Evolutionary conservation across 139 green algal genomes (phyloP).

Genomic region (Chlorella sp.): DNA sequence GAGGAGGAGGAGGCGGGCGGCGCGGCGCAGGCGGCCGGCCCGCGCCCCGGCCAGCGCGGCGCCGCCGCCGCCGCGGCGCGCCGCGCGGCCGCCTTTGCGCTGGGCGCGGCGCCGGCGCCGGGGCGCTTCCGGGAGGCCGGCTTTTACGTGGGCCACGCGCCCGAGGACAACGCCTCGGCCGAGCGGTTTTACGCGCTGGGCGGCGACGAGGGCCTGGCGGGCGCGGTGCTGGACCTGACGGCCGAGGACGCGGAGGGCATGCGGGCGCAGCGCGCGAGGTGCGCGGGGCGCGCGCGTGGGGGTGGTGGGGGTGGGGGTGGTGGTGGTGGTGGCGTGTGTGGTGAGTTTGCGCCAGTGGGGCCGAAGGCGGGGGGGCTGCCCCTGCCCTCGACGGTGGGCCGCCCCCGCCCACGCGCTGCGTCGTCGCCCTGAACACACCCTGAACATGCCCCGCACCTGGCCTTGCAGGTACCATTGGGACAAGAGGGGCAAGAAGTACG

Average conservation of each 20-base stretch:
- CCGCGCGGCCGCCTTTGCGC: no score
- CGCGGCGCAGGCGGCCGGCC: neutral
- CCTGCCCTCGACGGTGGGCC: no score
- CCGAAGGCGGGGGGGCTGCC: no score
- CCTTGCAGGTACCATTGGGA: slow-evolving; percentile 88
- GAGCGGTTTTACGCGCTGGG: slow-evolving; percentile 29
- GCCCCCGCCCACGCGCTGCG: no score
- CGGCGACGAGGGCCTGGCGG: slow-evolving; percentile 13
- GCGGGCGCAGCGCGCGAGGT: slow-evolving; percentile 35
- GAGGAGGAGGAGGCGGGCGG: slow-evolving; percentile 8
- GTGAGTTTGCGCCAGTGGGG: no score
- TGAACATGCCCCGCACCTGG: no score
- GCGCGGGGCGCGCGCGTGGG: no score
- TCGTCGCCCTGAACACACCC: no score
- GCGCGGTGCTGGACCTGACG: slow-evolving; percentile 78
- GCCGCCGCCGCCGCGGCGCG: neutral
- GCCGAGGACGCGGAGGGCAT: slow-evolving; percentile 75
- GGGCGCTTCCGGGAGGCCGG: slow-evolving; percentile 58
- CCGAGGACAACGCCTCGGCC: neutral
- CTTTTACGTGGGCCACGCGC: slow-evolving; percentile 55
- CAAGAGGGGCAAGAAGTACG: slow-evolving; percentile 73
- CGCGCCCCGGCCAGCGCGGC: neutral
- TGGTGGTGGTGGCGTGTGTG: no score
- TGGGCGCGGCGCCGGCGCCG: slow-evolving; percentile 12
- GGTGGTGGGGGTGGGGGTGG: no score